phyloP scores from a whole-genome alignment of 2,329 filamentous ascomycete genomes.

The Alternaria dauci region DNA sequence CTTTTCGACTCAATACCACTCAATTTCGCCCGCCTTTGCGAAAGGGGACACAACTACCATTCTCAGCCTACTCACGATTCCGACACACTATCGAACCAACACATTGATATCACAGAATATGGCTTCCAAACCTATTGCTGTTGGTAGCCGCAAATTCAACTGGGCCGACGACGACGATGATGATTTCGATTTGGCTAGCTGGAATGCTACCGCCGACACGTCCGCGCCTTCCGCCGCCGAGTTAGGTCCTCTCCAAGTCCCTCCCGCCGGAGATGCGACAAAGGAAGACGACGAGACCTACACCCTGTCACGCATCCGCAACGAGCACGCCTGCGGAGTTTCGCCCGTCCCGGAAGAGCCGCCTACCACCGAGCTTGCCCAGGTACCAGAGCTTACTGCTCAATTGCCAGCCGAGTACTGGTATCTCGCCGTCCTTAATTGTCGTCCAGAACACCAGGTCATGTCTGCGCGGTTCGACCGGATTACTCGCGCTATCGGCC shows the following conservation, averaged over 20 bases:
- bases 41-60: not conserved
- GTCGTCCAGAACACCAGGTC: not conserved
- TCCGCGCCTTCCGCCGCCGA: constrained; percentile 16
- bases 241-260: constrained; percentile 17
- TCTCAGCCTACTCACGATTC: not conserved
- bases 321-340: not conserved
- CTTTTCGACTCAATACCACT: not conserved
- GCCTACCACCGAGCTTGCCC: not conserved
- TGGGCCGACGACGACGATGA: constrained; percentile 40
- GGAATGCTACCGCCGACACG: constrained; percentile 25
- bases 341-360: not conserved
- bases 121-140: constrained; percentile 1
- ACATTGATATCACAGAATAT: constrained; percentile 8
- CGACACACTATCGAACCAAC: not conserved
- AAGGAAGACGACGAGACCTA: not conserved
- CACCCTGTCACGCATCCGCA: not conserved
- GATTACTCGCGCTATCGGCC: not conserved
- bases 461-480: constrained; percentile 2
- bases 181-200: constrained; percentile 25
- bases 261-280: not conserved
- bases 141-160: constrained; percentile 13
- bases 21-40: not conserved
- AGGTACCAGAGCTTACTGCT: not conserved
- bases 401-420: constrained; percentile 1
- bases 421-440: not conserved